A percentile compares a stretch with the other conserved stretches of the same genome.
phyloP scores from a whole-genome alignment of 495 filamentous ascomycete species.

The Annulohypoxylon moriforme region DNA sequence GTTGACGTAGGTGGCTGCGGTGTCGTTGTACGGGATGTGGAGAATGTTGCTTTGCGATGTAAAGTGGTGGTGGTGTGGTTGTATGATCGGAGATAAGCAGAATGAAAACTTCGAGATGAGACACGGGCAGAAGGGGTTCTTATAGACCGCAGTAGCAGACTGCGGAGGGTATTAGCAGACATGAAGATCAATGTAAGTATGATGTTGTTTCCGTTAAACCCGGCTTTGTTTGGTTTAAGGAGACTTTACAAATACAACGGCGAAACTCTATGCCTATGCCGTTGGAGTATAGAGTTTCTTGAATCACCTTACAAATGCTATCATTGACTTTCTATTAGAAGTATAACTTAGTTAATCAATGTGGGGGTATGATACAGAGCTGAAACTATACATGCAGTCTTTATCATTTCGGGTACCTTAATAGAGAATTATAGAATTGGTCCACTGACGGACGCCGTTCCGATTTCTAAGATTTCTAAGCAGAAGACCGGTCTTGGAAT shows the following conservation, averaged over 20 bases:
- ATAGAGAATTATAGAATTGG: no score
- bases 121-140: slow-evolving; percentile 17
- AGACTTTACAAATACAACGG: slow-evolving; percentile 7
- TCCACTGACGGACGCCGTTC: no score
- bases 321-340: background rate
- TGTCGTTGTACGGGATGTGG: slow-evolving; percentile 20
- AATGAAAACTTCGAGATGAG: background rate
- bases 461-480: slow-evolving; percentile 45
- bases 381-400: background rate
- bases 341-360: background rate
- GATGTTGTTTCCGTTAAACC: background rate
- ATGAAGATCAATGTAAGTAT: slow-evolving; percentile 23
- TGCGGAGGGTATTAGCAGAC: slow-evolving; percentile 25
- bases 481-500: slow-evolving; percentile 22
- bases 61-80: background rate
- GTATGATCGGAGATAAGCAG: background rate
- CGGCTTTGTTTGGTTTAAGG: background rate
- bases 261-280: background rate
- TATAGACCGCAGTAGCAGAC: slow-evolving; percentile 27
- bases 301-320: background rate
- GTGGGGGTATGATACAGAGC: background rate
- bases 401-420: no score
- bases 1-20: slow-evolving; percentile 5
- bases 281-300: slow-evolving; percentile 6
- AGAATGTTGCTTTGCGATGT: slow-evolving; percentile 27